phyloP scores from a whole-genome alignment of 1,284 basidiomycete species.

The Pseudozyma hubeiensis region DNA sequence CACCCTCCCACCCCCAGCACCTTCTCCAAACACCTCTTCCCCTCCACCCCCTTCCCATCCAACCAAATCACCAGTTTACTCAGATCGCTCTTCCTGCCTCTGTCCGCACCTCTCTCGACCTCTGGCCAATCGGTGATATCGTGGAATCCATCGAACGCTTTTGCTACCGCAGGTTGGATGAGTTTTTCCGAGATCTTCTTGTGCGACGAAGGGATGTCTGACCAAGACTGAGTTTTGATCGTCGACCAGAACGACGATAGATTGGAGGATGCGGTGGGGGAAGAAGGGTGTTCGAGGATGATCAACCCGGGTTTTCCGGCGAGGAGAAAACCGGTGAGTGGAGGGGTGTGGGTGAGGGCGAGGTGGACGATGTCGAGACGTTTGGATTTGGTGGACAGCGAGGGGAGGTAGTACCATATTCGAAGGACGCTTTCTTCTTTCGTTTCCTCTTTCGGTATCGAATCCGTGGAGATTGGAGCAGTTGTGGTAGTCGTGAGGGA shows the following conservation, averaged over 20 bases:
- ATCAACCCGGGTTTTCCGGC: constrained; percentile 61
- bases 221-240: constrained; percentile 49
- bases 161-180: constrained; percentile 1
- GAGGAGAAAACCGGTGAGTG: constrained; percentile 55
- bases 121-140: constrained; percentile 52
- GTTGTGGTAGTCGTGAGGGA: not conserved
- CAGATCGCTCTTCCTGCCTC: constrained; percentile 44
- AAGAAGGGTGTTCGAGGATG: constrained; percentile 49
- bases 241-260: constrained; percentile 50
- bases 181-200: constrained; percentile 59
- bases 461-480: not conserved
- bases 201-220: constrained; percentile 51
- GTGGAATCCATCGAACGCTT: constrained; percentile 25
- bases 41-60: constrained; percentile 23
- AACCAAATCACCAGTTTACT: constrained; percentile 42
- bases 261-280: constrained; percentile 3
- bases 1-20: constrained; percentile 35
- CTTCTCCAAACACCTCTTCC: constrained; percentile 21
- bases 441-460: not conserved
- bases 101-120: constrained; percentile 20
- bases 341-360: constrained; percentile 24
- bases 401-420: constrained; percentile 59
- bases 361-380: constrained; percentile 47
- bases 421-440: constrained; percentile 15
- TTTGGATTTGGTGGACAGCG: constrained; percentile 46